Percentiles rank a stretch among this genome's conserved stretches.
Evolutionary conservation across 2,329 filamentous ascomycete species (phyloP).

Genomic region (Escovopsis sp.): DNA sequence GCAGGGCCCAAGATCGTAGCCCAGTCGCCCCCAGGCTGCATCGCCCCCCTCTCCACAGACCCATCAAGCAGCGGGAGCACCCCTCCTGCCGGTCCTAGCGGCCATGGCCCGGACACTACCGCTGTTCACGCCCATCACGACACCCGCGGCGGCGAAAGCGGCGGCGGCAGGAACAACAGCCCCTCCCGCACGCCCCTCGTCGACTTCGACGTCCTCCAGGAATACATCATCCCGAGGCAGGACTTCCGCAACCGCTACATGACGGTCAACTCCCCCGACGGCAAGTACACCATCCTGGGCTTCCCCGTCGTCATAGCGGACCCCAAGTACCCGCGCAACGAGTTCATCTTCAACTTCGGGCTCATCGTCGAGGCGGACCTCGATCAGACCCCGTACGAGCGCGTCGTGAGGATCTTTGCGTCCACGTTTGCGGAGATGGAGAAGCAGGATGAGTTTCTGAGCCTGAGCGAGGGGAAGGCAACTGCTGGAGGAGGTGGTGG

Average conservation of each 20-base stretch:
- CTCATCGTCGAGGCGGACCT: slow-evolving; percentile 53
- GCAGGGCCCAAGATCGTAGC: slow-evolving; percentile 47
- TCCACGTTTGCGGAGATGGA: slow-evolving; percentile 79
- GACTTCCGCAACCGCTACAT: slow-evolving; percentile 89
- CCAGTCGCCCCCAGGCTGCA: slow-evolving; percentile 46
- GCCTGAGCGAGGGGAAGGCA: slow-evolving; percentile 34
- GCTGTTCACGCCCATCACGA: no score
- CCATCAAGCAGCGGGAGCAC: neutral
- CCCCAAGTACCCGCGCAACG: slow-evolving; percentile 72
- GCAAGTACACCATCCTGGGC: slow-evolving; percentile 63
- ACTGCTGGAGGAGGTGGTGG: no score
- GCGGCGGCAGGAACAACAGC: slow-evolving; percentile 10
- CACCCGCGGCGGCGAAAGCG: no score
- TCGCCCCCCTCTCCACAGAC: slow-evolving; percentile 22
- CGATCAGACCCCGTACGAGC: slow-evolving; percentile 67
- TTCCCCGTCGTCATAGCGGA: slow-evolving; percentile 80
- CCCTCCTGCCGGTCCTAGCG: no score
- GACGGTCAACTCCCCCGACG: slow-evolving; percentile 56
- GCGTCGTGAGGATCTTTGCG: slow-evolving; percentile 73
- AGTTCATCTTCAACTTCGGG: slow-evolving; percentile 98
- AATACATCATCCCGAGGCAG: slow-evolving; percentile 89
- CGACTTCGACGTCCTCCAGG: slow-evolving; percentile 71
- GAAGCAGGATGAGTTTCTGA: slow-evolving; percentile 76
- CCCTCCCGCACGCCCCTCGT: slow-evolving; percentile 44
- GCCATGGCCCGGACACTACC: no score